These are phyloP conservation scores for Onygenales sp. DNA, from an alignment of 2,329 filamentous ascomycete species.

Conservation along the genomic window DNA sequence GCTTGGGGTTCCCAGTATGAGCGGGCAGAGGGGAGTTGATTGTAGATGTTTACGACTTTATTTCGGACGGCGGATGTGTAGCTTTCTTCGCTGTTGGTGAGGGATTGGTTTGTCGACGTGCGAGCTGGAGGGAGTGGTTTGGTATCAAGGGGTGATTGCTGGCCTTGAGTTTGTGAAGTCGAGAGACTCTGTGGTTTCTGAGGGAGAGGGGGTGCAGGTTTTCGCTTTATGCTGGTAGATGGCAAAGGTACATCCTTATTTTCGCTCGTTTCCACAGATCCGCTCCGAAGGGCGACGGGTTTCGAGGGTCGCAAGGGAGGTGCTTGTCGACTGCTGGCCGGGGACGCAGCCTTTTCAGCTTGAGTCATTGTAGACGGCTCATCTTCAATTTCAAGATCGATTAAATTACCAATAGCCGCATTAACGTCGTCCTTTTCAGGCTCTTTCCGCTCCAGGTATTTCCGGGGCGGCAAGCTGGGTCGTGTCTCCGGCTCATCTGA, in stretches of 20 bases:
- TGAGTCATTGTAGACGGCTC: constrained; percentile 16
- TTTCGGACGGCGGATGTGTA: constrained; percentile 12
- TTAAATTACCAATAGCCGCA: constrained; percentile 23
- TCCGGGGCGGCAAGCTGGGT: constrained; percentile 32
- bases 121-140: not conserved
- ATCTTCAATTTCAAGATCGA: constrained; percentile 26
- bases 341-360: constrained; percentile 16
- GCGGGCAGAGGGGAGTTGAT: constrained; percentile 11
- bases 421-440: constrained; percentile 12
- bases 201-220: constrained; percentile 12
- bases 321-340: constrained; percentile 13
- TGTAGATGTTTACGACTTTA: constrained; percentile 12
- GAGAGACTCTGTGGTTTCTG: constrained; percentile 9
- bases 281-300: constrained; percentile 23
- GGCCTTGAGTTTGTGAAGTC: not conserved
- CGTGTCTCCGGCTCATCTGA: constrained; percentile 21
- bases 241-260: not conserved
- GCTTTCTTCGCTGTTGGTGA: constrained; percentile 2
- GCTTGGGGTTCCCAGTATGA: constrained; percentile 17
- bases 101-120: not conserved
- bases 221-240: constrained; percentile 7
- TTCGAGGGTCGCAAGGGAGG: constrained; percentile 37
- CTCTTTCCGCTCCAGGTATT: constrained; percentile 14
- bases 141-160: not conserved
- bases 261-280: constrained; percentile 5